phyloP scores from a whole-genome alignment of 1,284 basidiomycete species.

The Amylostereum chailletii region DNA sequence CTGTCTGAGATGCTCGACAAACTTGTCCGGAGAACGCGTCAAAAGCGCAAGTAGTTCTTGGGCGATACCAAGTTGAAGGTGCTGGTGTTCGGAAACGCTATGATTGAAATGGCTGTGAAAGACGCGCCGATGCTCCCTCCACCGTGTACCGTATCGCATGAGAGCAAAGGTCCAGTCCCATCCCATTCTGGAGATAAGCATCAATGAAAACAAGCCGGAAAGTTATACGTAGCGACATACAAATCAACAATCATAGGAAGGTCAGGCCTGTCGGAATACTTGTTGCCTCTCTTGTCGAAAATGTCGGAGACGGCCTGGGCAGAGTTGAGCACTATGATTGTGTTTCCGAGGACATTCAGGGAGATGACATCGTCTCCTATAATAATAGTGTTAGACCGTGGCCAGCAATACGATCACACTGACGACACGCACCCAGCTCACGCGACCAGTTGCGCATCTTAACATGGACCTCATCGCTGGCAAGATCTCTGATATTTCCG shows the following conservation, averaged over 20 bases:
- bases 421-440: background rate
- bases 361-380: slow-evolving; percentile 14
- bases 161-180: slow-evolving; percentile 15
- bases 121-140: slow-evolving; percentile 14
- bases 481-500: background rate
- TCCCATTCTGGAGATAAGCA: slow-evolving; percentile 10
- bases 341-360: slow-evolving; percentile 12
- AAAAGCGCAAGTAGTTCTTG: slow-evolving; percentile 9
- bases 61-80: slow-evolving; percentile 8
- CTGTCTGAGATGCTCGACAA: slow-evolving; percentile 9
- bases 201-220: background rate
- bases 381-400: background rate
- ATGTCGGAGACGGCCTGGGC: slow-evolving; percentile 18
- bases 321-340: slow-evolving; percentile 19
- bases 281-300: slow-evolving; percentile 17
- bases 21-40: slow-evolving; percentile 7
- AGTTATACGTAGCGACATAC: slow-evolving; percentile 3
- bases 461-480: background rate
- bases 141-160: slow-evolving; percentile 14
- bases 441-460: background rate
- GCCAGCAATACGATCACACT: background rate
- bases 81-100: slow-evolving; percentile 8
- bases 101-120: slow-evolving; percentile 13
- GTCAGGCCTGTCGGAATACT: slow-evolving; percentile 15
- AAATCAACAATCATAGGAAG: slow-evolving; percentile 14